These are phyloP conservation scores for Paulownia fortunei DNA, from an alignment of 257 asterid genomes.

Conservation along the genomic window DNA sequence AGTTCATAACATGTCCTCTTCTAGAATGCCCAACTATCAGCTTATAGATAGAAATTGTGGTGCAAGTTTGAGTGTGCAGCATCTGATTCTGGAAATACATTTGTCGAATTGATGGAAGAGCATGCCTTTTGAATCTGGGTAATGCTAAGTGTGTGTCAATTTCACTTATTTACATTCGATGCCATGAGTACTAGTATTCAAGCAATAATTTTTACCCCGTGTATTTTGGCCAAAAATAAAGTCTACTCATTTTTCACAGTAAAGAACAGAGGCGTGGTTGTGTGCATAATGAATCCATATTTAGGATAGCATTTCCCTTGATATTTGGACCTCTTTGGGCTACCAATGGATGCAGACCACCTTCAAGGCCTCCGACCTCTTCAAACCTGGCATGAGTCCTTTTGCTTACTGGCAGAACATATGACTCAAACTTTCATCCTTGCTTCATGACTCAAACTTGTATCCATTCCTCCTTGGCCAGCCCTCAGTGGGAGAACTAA, in stretches of 20 bases:
- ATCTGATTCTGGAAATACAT: conserved; percentile 26
- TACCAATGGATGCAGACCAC: conserved; percentile 14
- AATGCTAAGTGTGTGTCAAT: conserved; percentile 19
- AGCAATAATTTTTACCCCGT: neutral
- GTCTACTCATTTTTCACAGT: neutral
- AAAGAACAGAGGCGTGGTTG: neutral
- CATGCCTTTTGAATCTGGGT: conserved; percentile 23
- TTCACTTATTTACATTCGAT: conserved; percentile 2
- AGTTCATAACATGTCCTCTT: conserved; percentile 6
- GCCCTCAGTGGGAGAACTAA: neutral
- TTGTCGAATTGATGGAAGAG: conserved; percentile 26
- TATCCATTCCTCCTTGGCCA: neutral
- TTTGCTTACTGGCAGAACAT: conserved; percentile 14
- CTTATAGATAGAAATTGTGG: conserved; percentile 27
- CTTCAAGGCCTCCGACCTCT: conserved; percentile 12
- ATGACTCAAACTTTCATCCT: neutral
- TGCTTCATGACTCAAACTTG: neutral
- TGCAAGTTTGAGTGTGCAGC: conserved; percentile 35
- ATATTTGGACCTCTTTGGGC: conserved; percentile 27
- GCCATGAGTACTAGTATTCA: neutral
- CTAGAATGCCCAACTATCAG: conserved; percentile 25
- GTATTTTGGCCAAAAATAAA: neutral
- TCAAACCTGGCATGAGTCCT: conserved; percentile 14
- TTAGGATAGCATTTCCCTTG: conserved; percentile 7
- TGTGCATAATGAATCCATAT: conserved; percentile 1